Evolutionary conservation across 1,284 basidiomycete genomes (phyloP).

Genomic region (Cutaneotrichosporon curvatum): DNA sequence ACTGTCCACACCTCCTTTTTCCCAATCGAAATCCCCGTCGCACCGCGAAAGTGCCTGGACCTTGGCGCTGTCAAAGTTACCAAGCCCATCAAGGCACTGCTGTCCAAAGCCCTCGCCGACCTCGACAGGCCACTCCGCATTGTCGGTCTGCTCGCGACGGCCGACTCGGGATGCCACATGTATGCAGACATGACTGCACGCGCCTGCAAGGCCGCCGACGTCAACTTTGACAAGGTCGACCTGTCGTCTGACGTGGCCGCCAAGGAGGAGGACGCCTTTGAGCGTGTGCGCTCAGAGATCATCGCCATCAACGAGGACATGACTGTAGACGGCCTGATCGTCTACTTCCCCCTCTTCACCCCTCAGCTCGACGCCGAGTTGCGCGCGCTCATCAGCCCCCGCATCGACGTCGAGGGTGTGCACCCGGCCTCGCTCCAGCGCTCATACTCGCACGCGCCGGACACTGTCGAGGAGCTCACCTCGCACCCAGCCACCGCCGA

Average conservation of each 20-base stretch:
- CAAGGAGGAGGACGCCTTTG: constrained; percentile 1
- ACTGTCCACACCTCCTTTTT: background rate
- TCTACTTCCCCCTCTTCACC: constrained; percentile 25
- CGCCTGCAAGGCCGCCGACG: constrained; percentile 13
- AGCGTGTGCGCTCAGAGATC: constrained; percentile 11
- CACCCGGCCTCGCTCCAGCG: constrained; percentile 11
- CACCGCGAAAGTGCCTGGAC: constrained; percentile 3
- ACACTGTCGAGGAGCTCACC: constrained; percentile 8
- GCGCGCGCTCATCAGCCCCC: constrained; percentile 19
- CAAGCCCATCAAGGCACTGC: constrained; percentile 11
- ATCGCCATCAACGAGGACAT: constrained; percentile 17
- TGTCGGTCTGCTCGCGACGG: constrained; percentile 26
- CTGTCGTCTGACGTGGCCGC: constrained; percentile 1
- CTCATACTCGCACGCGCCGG: constrained; percentile 5
- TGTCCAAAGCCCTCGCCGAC: constrained; percentile 3
- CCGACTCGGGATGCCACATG: constrained; percentile 23
- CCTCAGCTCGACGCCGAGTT: constrained; percentile 19
- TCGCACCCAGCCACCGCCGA: constrained; percentile 2
- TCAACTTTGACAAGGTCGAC: constrained; percentile 17
- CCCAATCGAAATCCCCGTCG: too few species aligned
- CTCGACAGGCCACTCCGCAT: constrained; percentile 19
- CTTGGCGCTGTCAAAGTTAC: constrained; percentile 5
- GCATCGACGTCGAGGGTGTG: constrained; percentile 32
- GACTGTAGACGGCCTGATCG: constrained; percentile 22
- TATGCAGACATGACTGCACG: constrained; percentile 24